Percentiles rank a stretch among this genome's conserved stretches.
Evolutionary conservation across 75 land plant genomes (phyloP).

Genomic region (Ceratopteris richardii): DNA sequence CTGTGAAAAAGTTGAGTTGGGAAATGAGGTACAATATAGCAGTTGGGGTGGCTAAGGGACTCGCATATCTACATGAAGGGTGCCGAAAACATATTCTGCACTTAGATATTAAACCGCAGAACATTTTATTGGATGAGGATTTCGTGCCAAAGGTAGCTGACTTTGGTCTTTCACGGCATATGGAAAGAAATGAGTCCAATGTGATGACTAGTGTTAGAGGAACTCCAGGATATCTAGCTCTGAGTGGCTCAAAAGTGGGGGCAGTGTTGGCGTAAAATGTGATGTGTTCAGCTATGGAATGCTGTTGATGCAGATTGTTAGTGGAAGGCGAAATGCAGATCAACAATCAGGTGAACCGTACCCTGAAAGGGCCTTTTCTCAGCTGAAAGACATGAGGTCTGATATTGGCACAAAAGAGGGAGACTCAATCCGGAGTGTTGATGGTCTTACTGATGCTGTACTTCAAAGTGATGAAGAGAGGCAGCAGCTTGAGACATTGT

Average conservation of each 20-base stretch:
- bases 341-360: conserved; percentile 17
- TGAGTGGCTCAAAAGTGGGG: conserved; percentile 20
- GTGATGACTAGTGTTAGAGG: conserved; percentile 39
- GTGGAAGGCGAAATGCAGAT: conserved; percentile 21
- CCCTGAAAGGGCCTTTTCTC: conserved; percentile 13
- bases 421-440: no score
- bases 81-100: conserved; percentile 31
- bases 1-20: conserved; percentile 7
- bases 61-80: conserved; percentile 16
- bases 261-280: conserved; percentile 22
- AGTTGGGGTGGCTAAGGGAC: conserved; percentile 14
- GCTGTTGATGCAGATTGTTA: conserved; percentile 27
- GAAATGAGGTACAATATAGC: conserved; percentile 5
- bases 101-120: conserved; percentile 38
- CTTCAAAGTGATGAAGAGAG: background rate
- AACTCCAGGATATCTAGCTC: conserved; percentile 45
- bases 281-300: conserved; percentile 36
- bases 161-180: conserved; percentile 34
- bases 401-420: background rate
- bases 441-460: background rate
- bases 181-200: conserved; percentile 50
- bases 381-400: background rate
- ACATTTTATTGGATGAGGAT: conserved; percentile 33
- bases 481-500: background rate
- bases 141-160: conserved; percentile 40